A percentile compares a stretch with the other conserved stretches of the same genome.
phyloP scores from a whole-genome alignment of 176 grass and related monocot species.

The Poa pratensis region DNA sequence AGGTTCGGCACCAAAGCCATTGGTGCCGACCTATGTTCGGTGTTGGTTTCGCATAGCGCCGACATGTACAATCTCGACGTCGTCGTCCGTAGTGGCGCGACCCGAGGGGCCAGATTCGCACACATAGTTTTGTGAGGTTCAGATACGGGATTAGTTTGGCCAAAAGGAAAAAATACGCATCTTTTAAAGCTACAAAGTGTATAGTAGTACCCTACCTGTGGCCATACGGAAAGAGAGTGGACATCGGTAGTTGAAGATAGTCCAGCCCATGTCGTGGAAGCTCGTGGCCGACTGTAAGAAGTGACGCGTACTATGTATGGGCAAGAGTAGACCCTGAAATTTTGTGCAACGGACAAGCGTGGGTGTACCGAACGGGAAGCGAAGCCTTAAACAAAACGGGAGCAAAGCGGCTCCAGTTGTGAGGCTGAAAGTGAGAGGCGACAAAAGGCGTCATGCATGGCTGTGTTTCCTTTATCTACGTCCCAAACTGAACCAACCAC shows the following conservation, averaged over 20 bases:
- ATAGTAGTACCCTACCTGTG: no score
- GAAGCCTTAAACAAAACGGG: constrained; percentile 18
- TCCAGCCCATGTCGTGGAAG: background rate
- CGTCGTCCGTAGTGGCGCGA: no score
- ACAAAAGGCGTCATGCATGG: constrained; percentile 41
- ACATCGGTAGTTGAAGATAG: background rate
- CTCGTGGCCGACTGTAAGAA: constrained; percentile 20
- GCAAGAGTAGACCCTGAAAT: constrained; percentile 35
- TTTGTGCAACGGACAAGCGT: constrained; percentile 33
- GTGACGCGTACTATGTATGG: constrained; percentile 18
- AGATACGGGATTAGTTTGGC: no score
- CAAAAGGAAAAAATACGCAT: no score
- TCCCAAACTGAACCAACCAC: background rate
- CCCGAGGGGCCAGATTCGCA: no score
- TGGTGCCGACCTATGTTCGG: no score
- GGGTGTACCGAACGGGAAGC: constrained; percentile 43
- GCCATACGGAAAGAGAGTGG: background rate
- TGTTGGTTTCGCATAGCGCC: no score
- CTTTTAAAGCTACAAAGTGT: no score
- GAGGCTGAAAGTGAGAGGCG: constrained; percentile 37
- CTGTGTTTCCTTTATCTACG: background rate
- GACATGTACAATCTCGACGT: no score
- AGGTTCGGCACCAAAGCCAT: no score
- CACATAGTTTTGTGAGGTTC: no score
- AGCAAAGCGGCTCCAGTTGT: background rate